Percentiles rank a stretch among this genome's conserved stretches.
These are phyloP conservation scores for Amanita pallidorosea DNA, from an alignment of 768 basidiomycete genomes.

Conservation along the genomic window DNA sequence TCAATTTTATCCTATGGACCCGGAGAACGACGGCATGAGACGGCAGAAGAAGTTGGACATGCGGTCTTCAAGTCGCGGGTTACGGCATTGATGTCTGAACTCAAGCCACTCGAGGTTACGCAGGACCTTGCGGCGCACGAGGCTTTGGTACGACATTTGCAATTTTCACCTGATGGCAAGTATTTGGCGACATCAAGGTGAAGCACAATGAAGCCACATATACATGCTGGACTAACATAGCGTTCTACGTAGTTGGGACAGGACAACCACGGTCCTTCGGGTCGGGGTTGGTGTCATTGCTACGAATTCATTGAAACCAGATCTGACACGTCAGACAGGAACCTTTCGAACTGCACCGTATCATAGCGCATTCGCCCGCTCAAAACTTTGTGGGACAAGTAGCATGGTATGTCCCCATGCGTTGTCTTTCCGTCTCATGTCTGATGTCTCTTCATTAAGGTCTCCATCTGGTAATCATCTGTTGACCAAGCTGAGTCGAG, in stretches of 20 bases:
- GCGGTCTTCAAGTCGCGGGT: constrained; percentile 41
- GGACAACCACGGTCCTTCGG: constrained; percentile 56
- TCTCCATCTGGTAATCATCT: constrained; percentile 53
- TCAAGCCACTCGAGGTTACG: constrained; percentile 41
- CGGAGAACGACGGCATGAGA: constrained; percentile 16
- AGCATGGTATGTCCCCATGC: constrained; percentile 39
- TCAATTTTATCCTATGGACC: constrained; percentile 14
- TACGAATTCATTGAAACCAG: constrained; percentile 2
- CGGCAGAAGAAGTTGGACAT: constrained; percentile 20
- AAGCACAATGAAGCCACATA: constrained; percentile 2
- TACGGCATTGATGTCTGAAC: constrained; percentile 40
- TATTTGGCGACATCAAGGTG: constrained; percentile 67
- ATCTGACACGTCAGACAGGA: constrained; percentile 24
- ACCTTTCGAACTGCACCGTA: constrained; percentile 47
- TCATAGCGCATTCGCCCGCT: constrained; percentile 43
- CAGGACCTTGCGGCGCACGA: constrained; percentile 56
- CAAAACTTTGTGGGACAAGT: constrained; percentile 71
- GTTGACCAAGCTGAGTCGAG: constrained; percentile 53
- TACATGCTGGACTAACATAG: background rate
- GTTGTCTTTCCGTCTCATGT: background rate
- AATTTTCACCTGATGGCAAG: constrained; percentile 70
- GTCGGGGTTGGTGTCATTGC: constrained; percentile 36
- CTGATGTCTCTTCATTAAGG: constrained; percentile 22
- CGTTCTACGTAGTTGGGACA: constrained; percentile 40
- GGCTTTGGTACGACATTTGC: constrained; percentile 60